Evolutionary conservation across 2,329 filamentous ascomycete genomes (phyloP).

Genomic region (Paracoccidioides brasiliensis): DNA sequence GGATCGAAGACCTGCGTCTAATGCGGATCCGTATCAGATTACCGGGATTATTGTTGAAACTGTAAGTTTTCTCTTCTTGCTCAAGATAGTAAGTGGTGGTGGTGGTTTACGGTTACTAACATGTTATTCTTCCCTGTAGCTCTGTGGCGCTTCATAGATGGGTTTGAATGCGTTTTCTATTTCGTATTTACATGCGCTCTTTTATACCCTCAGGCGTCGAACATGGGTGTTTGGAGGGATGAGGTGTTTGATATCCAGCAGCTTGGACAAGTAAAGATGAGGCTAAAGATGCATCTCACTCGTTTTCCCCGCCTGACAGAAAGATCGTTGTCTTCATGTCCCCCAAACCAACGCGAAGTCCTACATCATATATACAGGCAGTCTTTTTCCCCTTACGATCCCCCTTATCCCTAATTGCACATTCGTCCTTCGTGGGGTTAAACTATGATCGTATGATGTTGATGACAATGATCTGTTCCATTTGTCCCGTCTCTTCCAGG

Average conservation of each 20-base stretch:
- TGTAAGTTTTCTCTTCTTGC: conserved; percentile 19
- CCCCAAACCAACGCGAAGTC: no score
- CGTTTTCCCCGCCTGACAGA: no score
- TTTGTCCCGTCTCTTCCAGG: background rate
- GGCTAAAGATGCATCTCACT: background rate
- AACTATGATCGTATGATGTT: no score
- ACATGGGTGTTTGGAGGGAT: background rate
- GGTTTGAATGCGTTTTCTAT: conserved; percentile 9
- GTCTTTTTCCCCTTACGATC: no score
- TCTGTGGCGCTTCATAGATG: conserved; percentile 30
- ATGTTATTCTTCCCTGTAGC: conserved; percentile 14
- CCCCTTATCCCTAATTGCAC: no score
- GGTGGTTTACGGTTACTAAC: background rate
- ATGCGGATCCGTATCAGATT: conserved; percentile 76
- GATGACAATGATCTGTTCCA: background rate
- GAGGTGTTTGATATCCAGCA: background rate
- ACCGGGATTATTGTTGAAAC: conserved; percentile 71
- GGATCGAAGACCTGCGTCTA: conserved; percentile 68
- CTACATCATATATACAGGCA: no score
- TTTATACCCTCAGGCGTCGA: conserved; percentile 29
- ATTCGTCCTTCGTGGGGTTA: no score
- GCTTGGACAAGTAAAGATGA: background rate
- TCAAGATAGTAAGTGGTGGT: no score
- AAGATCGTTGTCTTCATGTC: no score
- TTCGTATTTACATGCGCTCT: conserved; percentile 22